These are phyloP conservation scores for Nasturtium officinale DNA, from an alignment of 345 rosid species.

Conservation along the genomic window DNA sequence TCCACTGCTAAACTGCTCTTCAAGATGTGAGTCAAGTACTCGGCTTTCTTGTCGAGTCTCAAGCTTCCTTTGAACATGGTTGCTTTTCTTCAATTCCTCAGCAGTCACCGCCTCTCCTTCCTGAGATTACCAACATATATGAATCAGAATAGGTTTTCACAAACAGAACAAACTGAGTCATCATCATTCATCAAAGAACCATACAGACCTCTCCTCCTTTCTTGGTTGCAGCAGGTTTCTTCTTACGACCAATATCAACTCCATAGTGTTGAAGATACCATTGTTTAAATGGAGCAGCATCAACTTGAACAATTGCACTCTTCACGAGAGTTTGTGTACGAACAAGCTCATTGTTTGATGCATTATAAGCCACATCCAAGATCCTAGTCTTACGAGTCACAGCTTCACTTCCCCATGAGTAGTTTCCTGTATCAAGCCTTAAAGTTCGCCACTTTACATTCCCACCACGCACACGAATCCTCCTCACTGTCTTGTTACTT, in stretches of 20 bases:
- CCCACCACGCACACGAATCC: slow-evolving; percentile 30
- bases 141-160: background rate
- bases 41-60: background rate
- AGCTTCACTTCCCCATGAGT: slow-evolving; percentile 2
- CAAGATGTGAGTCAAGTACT: background rate
- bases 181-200: background rate
- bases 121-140: too few relatives aligned
- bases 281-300: slow-evolving; percentile 22
- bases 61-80: slow-evolving; percentile 17
- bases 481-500: slow-evolving; percentile 31
- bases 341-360: slow-evolving; percentile 30
- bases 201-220: slow-evolving; percentile 4
- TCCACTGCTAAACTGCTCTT: slow-evolving; percentile 17
- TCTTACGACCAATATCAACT: slow-evolving; percentile 24
- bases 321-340: slow-evolving; percentile 14
- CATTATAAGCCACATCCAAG: slow-evolving; percentile 19
- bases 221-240: slow-evolving; percentile 16
- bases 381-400: background rate
- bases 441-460: slow-evolving; percentile 28
- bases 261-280: slow-evolving; percentile 11
- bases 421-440: slow-evolving; percentile 27
- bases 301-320: slow-evolving; percentile 17
- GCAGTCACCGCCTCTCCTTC: background rate
- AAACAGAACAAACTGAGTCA: background rate
- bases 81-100: slow-evolving; percentile 18